Percentiles rank a stretch among this genome's conserved stretches.
These are phyloP conservation scores for Bacidia rubella DNA, from an alignment of 495 filamentous ascomycete genomes.

Conservation along the genomic window DNA sequence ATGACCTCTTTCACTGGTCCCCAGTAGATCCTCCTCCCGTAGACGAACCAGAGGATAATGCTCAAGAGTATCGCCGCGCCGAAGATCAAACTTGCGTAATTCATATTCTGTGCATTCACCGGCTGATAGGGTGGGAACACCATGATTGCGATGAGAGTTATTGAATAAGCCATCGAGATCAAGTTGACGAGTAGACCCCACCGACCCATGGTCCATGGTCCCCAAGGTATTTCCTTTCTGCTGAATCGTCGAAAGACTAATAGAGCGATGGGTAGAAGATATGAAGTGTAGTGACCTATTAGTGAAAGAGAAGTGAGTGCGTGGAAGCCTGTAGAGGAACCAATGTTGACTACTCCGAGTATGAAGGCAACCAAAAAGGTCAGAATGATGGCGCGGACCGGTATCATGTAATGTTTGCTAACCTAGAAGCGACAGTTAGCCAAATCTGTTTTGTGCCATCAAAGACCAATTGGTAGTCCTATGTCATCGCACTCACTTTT, in stretches of 20 bases:
- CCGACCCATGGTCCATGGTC: slow-evolving; percentile 3
- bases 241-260: slow-evolving; percentile 9
- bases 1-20: slow-evolving; percentile 9
- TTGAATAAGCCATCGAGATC: not conserved
- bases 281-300: slow-evolving; percentile 23
- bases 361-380: slow-evolving; percentile 9
- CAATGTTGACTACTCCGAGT: slow-evolving; percentile 34
- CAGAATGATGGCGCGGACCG: not conserved
- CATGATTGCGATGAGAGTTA: slow-evolving; percentile 2
- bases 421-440: slow-evolving; percentile 6
- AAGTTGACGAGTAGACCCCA: slow-evolving; percentile 6
- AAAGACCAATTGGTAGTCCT: not conserved
- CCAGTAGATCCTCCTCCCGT: slow-evolving; percentile 7
- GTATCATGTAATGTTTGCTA: not conserved
- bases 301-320: slow-evolving; percentile 30
- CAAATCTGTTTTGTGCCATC: no score
- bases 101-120: slow-evolving; percentile 3
- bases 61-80: slow-evolving; percentile 5
- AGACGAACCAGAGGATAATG: slow-evolving; percentile 5
- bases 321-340: slow-evolving; percentile 34
- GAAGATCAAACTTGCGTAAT: slow-evolving; percentile 4
- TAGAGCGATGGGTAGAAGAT: slow-evolving; percentile 23
- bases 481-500: slow-evolving; percentile 21
- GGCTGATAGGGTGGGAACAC: slow-evolving; percentile 3
- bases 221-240: slow-evolving; percentile 15